phyloP scores from a whole-genome alignment of 2,329 filamentous ascomycete species.

The Fusarium multiceps region DNA sequence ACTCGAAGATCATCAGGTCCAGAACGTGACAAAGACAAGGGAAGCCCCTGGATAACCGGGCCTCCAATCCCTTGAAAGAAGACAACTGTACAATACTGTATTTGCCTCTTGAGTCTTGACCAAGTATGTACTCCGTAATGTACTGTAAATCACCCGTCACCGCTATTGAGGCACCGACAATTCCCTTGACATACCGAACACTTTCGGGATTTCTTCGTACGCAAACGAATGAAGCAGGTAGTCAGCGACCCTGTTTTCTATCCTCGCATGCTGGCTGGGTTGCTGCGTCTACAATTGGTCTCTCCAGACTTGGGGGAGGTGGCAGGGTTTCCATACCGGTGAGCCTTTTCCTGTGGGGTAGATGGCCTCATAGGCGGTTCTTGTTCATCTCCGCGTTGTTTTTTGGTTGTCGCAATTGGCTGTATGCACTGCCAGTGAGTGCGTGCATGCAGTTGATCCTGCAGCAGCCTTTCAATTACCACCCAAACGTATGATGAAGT shows the following conservation, averaged over 20 bases:
- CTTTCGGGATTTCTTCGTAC: constrained; percentile 20
- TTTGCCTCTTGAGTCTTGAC: constrained; percentile 6
- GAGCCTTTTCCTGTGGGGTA: constrained; percentile 35
- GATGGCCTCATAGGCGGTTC: constrained; percentile 28
- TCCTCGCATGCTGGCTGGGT: constrained; percentile 3
- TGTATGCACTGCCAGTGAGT: background rate
- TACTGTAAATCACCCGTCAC: constrained; percentile 12
- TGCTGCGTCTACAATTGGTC: constrained; percentile 26
- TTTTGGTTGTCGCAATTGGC: constrained; percentile 5
- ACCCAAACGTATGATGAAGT: constrained; percentile 22
- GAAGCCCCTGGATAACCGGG: constrained; percentile 19
- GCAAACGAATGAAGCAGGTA: constrained; percentile 31
- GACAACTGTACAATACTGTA: too few relatives aligned
- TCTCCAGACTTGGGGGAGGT: constrained; percentile 19
- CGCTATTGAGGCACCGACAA: constrained; percentile 2
- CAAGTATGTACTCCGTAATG: background rate
- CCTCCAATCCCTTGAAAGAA: background rate
- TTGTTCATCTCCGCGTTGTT: constrained; percentile 31
- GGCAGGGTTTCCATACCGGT: constrained; percentile 37
- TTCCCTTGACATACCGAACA: background rate
- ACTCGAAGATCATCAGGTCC: constrained; percentile 1
- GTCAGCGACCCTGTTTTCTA: constrained; percentile 22
- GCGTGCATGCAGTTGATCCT: constrained; percentile 4
- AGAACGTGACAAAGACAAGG: constrained; percentile 12
- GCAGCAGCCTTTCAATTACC: background rate